Base-by-base conservation (phyloP, 495 filamentous ascomycete genomes). In the Trichoderma erinaceum region DNA sequence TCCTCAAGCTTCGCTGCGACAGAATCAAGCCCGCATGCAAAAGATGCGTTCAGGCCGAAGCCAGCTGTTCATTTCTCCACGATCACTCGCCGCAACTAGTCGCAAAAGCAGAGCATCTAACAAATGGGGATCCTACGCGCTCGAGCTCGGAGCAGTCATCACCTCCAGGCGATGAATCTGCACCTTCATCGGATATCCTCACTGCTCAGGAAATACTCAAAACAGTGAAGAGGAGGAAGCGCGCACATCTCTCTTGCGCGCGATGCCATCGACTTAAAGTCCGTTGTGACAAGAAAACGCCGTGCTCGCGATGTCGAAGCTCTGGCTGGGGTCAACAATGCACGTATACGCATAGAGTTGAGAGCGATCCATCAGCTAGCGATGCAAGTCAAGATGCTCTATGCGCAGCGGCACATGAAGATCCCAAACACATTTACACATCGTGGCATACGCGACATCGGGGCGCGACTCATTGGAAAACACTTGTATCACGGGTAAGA, bases 241-340 rank as follows among this genome's bases (percentile, higher is more conserved):
- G 48, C 48, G 48, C 48, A 3, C 48, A 21, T 52, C 48, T 52
- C 18, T 52, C 48, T 11, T 52, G 48, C 48, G 25, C 48, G 21
- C 48, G 48, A 23, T 52, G 48, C 48, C 48, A 52, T 52, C 48
- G 48, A n/a, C 48, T 52, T n/a, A 52, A 52, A 52, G 48, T 23
- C 48, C 8, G 48, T 5, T 52, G 48, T n/a, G 48, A 52, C 21
- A 52, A 52, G 21, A 6, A 52, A n/a, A 7, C 25, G 48, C 48
- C 48, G n/a, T 52, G 48, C 21, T 52, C 48, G 21, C 48, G 48
- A 52, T 52, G 48, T 23, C 48, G 48, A 1, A 6, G 48, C 4
- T 52, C 48, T 21, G 48, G 48, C 16, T 52, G 16, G 18, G 48
- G 18, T 11, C n/a, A 21, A 4, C 48, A 23, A 23, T 52, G 48